phyloP scores from a whole-genome alignment of 257 asterid species.

The Solanum lignicaule region DNA sequence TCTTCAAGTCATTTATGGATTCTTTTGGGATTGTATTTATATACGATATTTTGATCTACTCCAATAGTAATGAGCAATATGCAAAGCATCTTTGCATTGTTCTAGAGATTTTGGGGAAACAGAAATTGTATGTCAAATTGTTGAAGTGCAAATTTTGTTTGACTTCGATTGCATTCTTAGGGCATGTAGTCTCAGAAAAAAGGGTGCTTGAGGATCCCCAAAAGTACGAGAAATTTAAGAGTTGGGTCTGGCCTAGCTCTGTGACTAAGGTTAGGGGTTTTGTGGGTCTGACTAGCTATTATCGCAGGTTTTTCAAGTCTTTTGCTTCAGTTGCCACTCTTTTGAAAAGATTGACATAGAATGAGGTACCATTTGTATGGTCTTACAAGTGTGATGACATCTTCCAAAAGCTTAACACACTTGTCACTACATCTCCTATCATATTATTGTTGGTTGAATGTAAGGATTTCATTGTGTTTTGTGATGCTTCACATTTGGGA shows the following conservation, averaged over 20 bases:
- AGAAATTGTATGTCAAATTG: not conserved
- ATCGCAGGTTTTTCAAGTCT: not conserved
- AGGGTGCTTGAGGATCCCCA: not conserved
- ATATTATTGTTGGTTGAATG: not conserved
- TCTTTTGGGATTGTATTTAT: no score
- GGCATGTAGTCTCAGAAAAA: not conserved
- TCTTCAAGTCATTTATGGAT: not conserved
- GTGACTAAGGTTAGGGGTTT: not conserved
- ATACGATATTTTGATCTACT: not conserved
- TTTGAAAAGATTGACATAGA: not conserved
- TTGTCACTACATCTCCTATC: not conserved
- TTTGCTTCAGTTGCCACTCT: not conserved
- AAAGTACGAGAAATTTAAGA: no score
- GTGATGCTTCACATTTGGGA: not conserved
- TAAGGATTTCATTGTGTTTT: not conserved
- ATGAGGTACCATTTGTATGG: not conserved
- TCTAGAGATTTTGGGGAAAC: not conserved
- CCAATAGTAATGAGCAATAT: not conserved
- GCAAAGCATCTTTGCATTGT: not conserved
- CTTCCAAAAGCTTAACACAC: not conserved
- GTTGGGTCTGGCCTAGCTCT: not conserved
- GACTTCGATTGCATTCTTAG: not conserved
- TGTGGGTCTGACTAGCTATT: not conserved
- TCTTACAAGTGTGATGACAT: not conserved
- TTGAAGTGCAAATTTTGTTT: not conserved